phyloP scores from a whole-genome alignment of 176 grass and related monocot species.

The Hsuehochloa calcarea region DNA sequence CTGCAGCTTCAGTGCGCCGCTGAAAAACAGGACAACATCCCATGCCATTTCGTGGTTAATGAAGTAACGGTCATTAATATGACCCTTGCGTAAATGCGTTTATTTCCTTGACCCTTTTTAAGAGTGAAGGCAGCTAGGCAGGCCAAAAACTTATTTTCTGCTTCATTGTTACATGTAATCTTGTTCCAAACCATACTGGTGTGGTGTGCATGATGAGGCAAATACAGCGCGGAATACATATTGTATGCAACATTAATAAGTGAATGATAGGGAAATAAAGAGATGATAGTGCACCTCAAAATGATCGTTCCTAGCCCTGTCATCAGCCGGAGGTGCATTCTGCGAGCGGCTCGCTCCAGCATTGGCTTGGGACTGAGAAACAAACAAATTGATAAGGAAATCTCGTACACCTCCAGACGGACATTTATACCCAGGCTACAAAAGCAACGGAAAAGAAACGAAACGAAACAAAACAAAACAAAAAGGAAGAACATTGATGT shows the following conservation, averaged over 20 bases:
- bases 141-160: not conserved
- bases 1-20: not conserved
- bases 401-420: not conserved
- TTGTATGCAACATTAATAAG: not conserved
- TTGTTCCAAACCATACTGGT: not conserved
- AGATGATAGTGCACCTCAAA: not conserved
- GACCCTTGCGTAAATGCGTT: not conserved
- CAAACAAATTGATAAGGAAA: not conserved
- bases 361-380: not conserved
- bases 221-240: not conserved
- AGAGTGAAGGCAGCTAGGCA: not conserved
- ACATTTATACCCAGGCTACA: not conserved
- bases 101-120: not conserved
- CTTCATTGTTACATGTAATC: not conserved
- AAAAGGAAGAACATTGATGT: not conserved
- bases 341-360: not conserved
- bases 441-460: not conserved
- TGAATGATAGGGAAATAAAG: not conserved
- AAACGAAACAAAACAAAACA: not conserved
- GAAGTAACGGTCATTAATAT: not conserved
- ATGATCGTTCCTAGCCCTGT: constrained; percentile 25
- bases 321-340: constrained; percentile 17
- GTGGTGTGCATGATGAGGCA: not conserved
- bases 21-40: not conserved
- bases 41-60: not conserved